phyloP scores from a whole-genome alignment of 2,329 filamentous ascomycete species.

The Cladophialophora immunda region DNA sequence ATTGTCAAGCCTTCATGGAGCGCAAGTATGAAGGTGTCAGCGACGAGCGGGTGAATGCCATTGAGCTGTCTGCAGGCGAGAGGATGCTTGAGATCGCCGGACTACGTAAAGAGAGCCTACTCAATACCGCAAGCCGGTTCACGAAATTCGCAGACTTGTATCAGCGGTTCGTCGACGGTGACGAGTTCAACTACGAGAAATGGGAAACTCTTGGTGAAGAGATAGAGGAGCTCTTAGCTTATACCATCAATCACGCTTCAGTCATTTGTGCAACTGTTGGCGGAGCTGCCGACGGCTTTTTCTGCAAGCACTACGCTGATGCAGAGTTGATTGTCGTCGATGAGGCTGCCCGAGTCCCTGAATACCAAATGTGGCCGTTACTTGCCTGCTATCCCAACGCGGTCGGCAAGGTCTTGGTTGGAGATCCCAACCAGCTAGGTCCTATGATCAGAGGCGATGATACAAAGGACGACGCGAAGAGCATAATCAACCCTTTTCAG shows the following conservation, averaged over 20 bases:
- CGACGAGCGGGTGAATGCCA: slow-evolving; percentile 18
- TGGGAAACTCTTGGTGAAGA: not conserved
- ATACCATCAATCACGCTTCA: slow-evolving; percentile 19
- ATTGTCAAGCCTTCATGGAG: not conserved
- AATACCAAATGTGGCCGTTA: slow-evolving; percentile 24
- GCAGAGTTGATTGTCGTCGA: slow-evolving; percentile 27
- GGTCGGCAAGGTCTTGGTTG: slow-evolving; percentile 22
- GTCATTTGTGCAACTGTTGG: slow-evolving; percentile 22
- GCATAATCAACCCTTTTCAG: not conserved
- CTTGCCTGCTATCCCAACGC: slow-evolving; percentile 19
- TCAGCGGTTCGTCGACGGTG: not conserved
- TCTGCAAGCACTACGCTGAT: slow-evolving; percentile 4
- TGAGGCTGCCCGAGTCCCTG: slow-evolving; percentile 24
- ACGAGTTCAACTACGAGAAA: not conserved
- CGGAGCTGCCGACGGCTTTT: slow-evolving; percentile 15
- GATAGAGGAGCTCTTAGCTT: not conserved
- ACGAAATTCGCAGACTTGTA: not conserved
- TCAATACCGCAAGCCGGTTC: not conserved
- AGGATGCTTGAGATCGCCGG: slow-evolving; percentile 17
- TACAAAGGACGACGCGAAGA: not conserved
- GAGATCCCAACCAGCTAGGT: slow-evolving; percentile 15
- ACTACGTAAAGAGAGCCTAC: not conserved
- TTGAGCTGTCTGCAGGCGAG: slow-evolving; percentile 27
- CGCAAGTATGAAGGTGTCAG: slow-evolving; percentile 15
- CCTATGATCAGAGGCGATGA: slow-evolving; percentile 6